phyloP scores from a whole-genome alignment of 352 stramenopile species.

The Pythium periplocum region DNA sequence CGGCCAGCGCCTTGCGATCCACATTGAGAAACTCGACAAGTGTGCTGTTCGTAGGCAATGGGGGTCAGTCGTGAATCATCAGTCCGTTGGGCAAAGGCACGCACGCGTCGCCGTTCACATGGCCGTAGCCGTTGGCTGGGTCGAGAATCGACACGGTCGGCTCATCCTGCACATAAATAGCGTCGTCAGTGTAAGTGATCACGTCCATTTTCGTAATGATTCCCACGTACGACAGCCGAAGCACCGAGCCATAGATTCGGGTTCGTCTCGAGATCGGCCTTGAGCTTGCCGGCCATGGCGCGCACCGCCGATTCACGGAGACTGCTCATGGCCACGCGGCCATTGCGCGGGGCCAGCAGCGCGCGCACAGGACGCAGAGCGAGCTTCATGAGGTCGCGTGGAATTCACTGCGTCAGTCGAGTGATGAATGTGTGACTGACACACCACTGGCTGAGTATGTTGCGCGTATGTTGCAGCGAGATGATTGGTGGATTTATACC shows the following conservation, averaged over 20 bases:
- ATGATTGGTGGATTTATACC: too few relatives aligned
- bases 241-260: constrained; percentile 79
- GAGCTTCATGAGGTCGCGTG: constrained; percentile 24
- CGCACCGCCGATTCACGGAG: constrained; percentile 60
- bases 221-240: constrained; percentile 54
- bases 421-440: background rate
- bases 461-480: constrained; percentile 7
- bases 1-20: constrained; percentile 27
- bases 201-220: too few relatives aligned
- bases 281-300: constrained; percentile 51
- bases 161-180: constrained; percentile 40
- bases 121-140: constrained; percentile 55
- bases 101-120: constrained; percentile 11
- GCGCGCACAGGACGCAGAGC: constrained; percentile 18
- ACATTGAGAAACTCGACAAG: too few relatives aligned
- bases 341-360: constrained; percentile 8
- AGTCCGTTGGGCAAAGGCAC: constrained; percentile 1
- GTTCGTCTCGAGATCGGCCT: constrained; percentile 70
- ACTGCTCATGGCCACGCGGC: constrained; percentile 36
- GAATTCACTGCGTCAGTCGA: background rate
- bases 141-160: constrained; percentile 82
- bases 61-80: too few relatives aligned
- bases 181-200: too few relatives aligned
- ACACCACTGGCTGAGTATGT: background rate
- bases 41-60: too few relatives aligned